phyloP scores from a whole-genome alignment of 371 early-diverging fungal genomes.

The Rhizomucor miehei region DNA sequence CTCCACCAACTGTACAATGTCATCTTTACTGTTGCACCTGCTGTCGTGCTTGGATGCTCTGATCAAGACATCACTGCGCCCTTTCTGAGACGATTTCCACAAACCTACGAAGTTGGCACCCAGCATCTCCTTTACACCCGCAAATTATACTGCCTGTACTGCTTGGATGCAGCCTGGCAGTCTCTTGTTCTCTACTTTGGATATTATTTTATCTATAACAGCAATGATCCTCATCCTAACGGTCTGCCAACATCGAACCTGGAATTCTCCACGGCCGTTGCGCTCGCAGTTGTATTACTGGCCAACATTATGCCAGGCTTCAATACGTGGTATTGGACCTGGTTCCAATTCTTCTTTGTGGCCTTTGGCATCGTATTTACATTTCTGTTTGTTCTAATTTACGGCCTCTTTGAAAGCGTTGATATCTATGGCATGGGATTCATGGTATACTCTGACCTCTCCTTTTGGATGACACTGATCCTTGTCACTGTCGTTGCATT shows the following conservation, averaged over 20 bases:
- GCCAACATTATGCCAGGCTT: slow-evolving; percentile 74
- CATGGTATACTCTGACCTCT: slow-evolving; percentile 55
- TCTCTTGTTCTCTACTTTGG: slow-evolving; percentile 66
- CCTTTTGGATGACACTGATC: slow-evolving; percentile 72
- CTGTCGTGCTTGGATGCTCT: slow-evolving; percentile 47
- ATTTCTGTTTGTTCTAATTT: slow-evolving; percentile 57
- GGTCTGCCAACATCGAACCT: slow-evolving; percentile 38
- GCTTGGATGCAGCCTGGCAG: slow-evolving; percentile 71
- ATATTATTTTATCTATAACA: slow-evolving; percentile 47
- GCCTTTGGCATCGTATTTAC: slow-evolving; percentile 43
- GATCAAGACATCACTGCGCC: slow-evolving; percentile 62
- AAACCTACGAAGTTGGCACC: slow-evolving; percentile 64
- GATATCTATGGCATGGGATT: slow-evolving; percentile 60
- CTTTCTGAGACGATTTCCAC: slow-evolving; percentile 61
- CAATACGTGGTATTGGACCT: slow-evolving; percentile 77
- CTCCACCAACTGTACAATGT: slow-evolving; percentile 81
- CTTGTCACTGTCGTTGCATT: slow-evolving; percentile 59
- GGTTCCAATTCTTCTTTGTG: slow-evolving; percentile 55
- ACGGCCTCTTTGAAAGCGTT: slow-evolving; percentile 47
- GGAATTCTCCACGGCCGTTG: slow-evolving; percentile 62
- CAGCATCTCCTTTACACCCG: slow-evolving; percentile 58
- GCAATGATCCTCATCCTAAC: slow-evolving; percentile 31
- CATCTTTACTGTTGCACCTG: slow-evolving; percentile 75
- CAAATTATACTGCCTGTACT: slow-evolving; percentile 59
- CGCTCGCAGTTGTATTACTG: slow-evolving; percentile 58